A percentile compares a stretch with the other conserved stretches of the same genome.
Conservation (phyloP, 768 basidiomycete genomes). For the Russula dissimulans region DNA sequence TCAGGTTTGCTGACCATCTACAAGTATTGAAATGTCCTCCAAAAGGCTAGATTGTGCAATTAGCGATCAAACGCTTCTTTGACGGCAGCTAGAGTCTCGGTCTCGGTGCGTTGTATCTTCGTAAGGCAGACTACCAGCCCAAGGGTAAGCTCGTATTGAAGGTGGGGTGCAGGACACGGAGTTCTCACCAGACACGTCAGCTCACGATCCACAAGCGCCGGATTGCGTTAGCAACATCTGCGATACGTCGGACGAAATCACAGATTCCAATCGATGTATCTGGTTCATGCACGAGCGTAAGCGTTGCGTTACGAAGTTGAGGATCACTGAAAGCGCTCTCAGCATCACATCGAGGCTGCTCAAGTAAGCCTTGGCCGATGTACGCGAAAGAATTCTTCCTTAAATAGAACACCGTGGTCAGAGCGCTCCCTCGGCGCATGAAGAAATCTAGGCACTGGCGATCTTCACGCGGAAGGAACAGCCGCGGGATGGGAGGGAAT, state of each 20-base stretch:
- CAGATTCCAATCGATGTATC: background rate
- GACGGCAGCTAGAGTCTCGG: background rate
- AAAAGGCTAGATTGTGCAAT: background rate
- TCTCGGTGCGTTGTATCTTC: background rate
- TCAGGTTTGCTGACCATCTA: background rate
- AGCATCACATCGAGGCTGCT: background rate
- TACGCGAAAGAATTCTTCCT: background rate
- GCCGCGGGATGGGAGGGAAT: background rate
- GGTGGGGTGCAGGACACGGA: background rate
- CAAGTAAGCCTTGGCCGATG: background rate
- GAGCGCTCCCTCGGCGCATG: background rate
- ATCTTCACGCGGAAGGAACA: background rate
- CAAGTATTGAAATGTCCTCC: constrained; percentile 2
- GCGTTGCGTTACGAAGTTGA: background rate
- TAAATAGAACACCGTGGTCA: background rate
- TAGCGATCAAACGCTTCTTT: background rate
- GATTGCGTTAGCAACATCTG: constrained; percentile 4
- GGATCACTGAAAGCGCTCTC: background rate
- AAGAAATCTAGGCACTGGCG: background rate
- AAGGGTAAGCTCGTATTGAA: background rate
- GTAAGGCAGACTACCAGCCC: background rate
- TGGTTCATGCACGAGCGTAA: background rate
- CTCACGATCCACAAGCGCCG: background rate
- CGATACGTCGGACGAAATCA: constrained; percentile 2
- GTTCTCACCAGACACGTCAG: constrained; percentile 1